Evolutionary conservation across 176 grass and related monocot genomes (phyloP).

Genomic region (Eleusine coracana): DNA sequence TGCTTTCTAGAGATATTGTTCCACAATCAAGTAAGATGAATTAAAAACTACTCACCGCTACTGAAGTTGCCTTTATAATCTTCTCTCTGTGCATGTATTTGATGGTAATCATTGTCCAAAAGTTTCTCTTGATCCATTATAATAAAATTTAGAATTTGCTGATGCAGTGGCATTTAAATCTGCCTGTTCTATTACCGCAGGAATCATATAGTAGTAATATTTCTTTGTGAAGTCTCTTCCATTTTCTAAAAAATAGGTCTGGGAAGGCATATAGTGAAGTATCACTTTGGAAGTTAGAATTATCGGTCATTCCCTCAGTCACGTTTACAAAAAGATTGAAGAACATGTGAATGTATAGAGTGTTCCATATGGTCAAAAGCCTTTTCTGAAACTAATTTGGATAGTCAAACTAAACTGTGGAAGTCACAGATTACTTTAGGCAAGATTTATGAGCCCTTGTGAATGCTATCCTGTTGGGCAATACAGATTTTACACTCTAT

Average conservation of each 20-base stretch:
- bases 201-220: not conserved
- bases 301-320: not conserved
- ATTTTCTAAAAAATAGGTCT: not conserved
- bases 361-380: not conserved
- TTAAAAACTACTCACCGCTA: slow-evolving; percentile 14
- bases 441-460: not conserved
- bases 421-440: not conserved
- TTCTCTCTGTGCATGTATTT: slow-evolving; percentile 17
- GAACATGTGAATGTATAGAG: not conserved
- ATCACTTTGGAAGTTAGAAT: not conserved
- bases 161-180: not conserved
- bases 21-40: slow-evolving; percentile 38
- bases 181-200: not conserved
- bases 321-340: not conserved
- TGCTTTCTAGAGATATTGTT: slow-evolving; percentile 55
- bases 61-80: slow-evolving; percentile 7
- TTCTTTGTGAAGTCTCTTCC: not conserved
- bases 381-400: not conserved
- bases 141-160: not conserved
- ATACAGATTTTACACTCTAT: too few relatives aligned
- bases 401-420: not conserved
- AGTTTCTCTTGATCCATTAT: slow-evolving; percentile 18
- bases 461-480: too few relatives aligned
- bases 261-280: too few relatives aligned
- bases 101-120: not conserved